Percentiles rank a stretch among this genome's conserved stretches.
Evolutionary conservation across 768 basidiomycete genomes (phyloP).

Genomic region (Clitopilus hobsonii): DNA sequence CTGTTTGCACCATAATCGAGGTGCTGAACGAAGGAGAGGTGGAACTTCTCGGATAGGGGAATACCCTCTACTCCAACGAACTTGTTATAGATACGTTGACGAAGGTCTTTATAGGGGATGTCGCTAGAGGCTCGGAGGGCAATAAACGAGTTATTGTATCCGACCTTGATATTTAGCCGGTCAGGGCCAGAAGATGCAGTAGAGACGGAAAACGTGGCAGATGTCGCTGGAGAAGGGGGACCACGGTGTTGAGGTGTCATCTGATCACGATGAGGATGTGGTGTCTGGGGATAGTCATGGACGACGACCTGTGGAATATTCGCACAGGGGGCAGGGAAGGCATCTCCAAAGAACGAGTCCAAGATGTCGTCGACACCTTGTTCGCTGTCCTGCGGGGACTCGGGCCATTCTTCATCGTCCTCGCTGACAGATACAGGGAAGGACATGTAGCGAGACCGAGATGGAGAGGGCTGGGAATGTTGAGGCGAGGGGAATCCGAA

Average conservation of each 20-base stretch:
- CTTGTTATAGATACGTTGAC: constrained; percentile 57
- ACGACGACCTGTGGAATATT: constrained; percentile 20
- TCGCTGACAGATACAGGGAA: constrained; percentile 34
- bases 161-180: constrained; percentile 57
- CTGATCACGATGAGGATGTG: constrained; percentile 6
- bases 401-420: constrained; percentile 35
- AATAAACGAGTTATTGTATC: constrained; percentile 56
- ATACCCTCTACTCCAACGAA: constrained; percentile 59
- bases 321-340: constrained; percentile 37
- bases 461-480: constrained; percentile 2
- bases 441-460: constrained; percentile 23
- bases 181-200: constrained; percentile 21
- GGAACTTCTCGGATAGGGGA: constrained; percentile 49
- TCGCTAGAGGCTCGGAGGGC: constrained; percentile 50
- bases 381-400: constrained; percentile 7
- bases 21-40: constrained; percentile 48
- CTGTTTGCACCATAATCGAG: constrained; percentile 12
- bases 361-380: constrained; percentile 26
- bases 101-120: constrained; percentile 47
- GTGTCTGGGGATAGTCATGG: constrained; percentile 25
- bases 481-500: neutral
- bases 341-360: constrained; percentile 29
- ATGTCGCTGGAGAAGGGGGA: constrained; percentile 14
- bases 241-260: constrained; percentile 6
- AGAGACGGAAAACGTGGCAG: constrained; percentile 22